phyloP scores from a whole-genome alignment of 192 early-diverging fungal species.

The Chytriomyces hyalinus region DNA sequence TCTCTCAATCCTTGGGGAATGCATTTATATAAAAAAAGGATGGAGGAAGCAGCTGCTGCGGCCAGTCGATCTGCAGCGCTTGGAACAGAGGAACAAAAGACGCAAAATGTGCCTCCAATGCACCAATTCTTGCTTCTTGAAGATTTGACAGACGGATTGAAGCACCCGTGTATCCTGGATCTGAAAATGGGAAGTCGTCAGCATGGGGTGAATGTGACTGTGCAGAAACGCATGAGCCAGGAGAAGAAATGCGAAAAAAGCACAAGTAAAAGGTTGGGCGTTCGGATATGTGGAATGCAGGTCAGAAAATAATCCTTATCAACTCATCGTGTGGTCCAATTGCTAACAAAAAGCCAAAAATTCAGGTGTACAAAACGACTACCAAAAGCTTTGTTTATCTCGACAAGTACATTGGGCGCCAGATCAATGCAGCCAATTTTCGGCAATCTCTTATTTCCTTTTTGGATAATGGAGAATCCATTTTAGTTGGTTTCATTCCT shows the following conservation, averaged over 20 bases:
- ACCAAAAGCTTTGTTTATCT: conserved; percentile 79
- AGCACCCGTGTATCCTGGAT: conserved; percentile 93
- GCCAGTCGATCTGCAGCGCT: not conserved
- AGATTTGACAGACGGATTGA: conserved; percentile 88
- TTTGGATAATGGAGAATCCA: conserved; percentile 81
- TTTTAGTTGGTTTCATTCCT: conserved; percentile 82
- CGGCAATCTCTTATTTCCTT: conserved; percentile 78
- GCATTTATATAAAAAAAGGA: conserved; percentile 50
- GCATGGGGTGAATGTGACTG: conserved; percentile 86
- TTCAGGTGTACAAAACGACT: conserved; percentile 80
- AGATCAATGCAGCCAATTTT: conserved; percentile 79
- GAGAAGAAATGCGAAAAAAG: conserved; percentile 90
- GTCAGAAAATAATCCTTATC: conserved; percentile 47
- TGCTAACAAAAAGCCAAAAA: conserved; percentile 3
- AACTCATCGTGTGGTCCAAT: not conserved
- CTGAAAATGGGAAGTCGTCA: conserved; percentile 99
- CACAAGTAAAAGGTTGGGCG: conserved; percentile 89
- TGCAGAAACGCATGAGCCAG: conserved; percentile 84
- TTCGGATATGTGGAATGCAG: conserved; percentile 98
- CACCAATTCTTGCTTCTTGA: conserved; percentile 92
- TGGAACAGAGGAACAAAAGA: not conserved
- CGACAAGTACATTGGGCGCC: conserved; percentile 96
- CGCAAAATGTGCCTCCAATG: conserved; percentile 38
- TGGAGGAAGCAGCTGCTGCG: conserved; percentile 38
- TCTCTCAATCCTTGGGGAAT: conserved; percentile 57